A percentile compares a stretch with the other conserved stretches of the same genome.
Evolutionary conservation across 2,329 filamentous ascomycete genomes (phyloP).

Genomic region (Xylariaceae sp.): DNA sequence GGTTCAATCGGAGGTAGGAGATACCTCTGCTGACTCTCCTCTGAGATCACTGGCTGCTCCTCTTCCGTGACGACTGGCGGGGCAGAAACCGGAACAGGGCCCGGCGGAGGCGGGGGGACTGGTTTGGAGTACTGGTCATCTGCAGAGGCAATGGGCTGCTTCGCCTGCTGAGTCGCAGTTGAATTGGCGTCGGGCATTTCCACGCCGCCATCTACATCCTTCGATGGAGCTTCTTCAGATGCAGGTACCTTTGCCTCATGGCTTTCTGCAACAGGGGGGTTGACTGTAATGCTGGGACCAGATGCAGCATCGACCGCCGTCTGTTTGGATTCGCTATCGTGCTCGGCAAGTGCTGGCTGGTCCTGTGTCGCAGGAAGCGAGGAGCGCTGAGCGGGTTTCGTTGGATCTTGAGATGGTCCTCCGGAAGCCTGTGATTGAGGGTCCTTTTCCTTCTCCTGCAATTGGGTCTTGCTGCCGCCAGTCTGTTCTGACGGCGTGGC

Average conservation of each 20-base stretch:
- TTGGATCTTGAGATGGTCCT: slow-evolving; percentile 21
- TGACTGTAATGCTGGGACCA: slow-evolving; percentile 34
- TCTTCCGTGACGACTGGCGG: slow-evolving; percentile 28
- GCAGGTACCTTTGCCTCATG: slow-evolving; percentile 29
- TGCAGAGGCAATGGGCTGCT: slow-evolving; percentile 30
- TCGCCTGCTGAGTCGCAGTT: slow-evolving; percentile 32
- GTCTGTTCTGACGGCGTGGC: slow-evolving; percentile 45
- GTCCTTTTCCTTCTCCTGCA: slow-evolving; percentile 43
- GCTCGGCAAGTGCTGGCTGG: slow-evolving; percentile 33
- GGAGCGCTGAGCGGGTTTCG: slow-evolving; percentile 35
- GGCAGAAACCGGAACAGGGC: slow-evolving; percentile 31
- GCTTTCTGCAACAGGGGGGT: slow-evolving; percentile 27
- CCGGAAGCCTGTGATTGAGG: slow-evolving; percentile 20
- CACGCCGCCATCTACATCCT: slow-evolving; percentile 52
- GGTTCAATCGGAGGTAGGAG: slow-evolving; percentile 76
- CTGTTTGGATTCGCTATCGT: slow-evolving; percentile 40
- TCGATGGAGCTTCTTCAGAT: slow-evolving; percentile 27
- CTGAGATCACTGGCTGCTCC: slow-evolving; percentile 35
- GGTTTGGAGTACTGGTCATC: slow-evolving; percentile 32
- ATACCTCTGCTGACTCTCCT: slow-evolving; percentile 51
- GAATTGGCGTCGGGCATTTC: slow-evolving; percentile 59
- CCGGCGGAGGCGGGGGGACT: slow-evolving; percentile 39
- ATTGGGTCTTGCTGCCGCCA: slow-evolving; percentile 31
- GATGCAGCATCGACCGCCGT: slow-evolving; percentile 27
- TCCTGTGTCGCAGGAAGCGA: slow-evolving; percentile 41